Evolutionary conservation across 331 rosid genomes (phyloP).

Genomic region (Saraca asoca): DNA sequence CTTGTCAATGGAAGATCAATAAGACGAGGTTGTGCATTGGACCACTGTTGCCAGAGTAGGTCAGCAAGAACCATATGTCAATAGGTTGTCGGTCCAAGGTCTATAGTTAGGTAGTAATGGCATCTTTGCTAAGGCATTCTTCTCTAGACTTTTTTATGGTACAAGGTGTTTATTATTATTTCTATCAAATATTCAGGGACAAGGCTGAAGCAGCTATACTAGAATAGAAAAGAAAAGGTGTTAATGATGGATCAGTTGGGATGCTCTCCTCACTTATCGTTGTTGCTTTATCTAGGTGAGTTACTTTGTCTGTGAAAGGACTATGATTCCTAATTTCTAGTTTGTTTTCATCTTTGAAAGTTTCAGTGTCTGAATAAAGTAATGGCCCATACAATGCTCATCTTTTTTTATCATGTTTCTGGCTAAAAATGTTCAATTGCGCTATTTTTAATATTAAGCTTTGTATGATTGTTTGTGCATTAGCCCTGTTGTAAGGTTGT

Average conservation of each 20-base stretch:
- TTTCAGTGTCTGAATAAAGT: neutral
- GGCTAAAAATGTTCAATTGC: no score
- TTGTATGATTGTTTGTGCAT: no score
- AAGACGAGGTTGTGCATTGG: no score
- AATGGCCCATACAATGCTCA: neutral
- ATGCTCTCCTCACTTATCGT: conserved; percentile 83
- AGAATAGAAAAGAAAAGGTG: conserved; percentile 56
- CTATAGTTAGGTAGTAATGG: no score
- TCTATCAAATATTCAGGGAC: conserved; percentile 99
- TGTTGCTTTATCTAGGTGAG: conserved; percentile 93
- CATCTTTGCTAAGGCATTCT: no score
- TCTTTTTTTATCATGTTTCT: neutral
- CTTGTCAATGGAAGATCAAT: no score
- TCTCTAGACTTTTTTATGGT: no score
- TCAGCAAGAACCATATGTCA: no score
- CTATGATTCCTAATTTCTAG: neutral
- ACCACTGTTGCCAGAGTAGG: no score
- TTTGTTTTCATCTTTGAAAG: neutral
- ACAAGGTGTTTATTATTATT: conserved; percentile 99
- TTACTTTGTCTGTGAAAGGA: conserved; percentile 29
- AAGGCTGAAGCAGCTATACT: conserved; percentile 81
- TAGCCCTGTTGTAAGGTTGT: neutral
- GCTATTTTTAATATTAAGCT: no score
- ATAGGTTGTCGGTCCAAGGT: no score
- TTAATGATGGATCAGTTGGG: conserved; percentile 91